Percentiles rank a stretch among this genome's conserved stretches.
phyloP scores from a whole-genome alignment of 2,329 filamentous ascomycete genomes.

The Ceratocystiopsis brevicomis region DNA sequence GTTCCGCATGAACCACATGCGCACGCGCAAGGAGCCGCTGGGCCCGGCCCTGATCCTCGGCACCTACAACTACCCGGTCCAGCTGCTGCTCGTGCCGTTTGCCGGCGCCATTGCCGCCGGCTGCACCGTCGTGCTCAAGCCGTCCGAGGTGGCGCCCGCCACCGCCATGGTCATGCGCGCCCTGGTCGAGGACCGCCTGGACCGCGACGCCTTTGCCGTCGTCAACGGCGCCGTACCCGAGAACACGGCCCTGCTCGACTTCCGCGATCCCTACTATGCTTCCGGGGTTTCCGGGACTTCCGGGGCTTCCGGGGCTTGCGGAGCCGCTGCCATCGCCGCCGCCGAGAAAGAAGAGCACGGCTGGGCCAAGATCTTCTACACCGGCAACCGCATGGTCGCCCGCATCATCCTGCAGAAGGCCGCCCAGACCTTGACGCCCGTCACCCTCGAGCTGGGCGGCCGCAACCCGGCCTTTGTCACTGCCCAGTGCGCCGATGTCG shows the following conservation, averaged over 20 bases:
- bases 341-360: conserved; percentile 23
- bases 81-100: conserved; percentile 58
- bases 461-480: conserved; percentile 84
- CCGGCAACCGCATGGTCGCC: conserved; percentile 59
- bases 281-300: too few species aligned
- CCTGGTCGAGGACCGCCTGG: conserved; percentile 57
- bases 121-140: conserved; percentile 79
- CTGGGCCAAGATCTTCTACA: conserved; percentile 98
- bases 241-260: conserved; percentile 59
- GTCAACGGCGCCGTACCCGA: conserved; percentile 69
- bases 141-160: conserved; percentile 62
- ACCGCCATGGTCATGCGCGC: conserved; percentile 64
- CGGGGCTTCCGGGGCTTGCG: too few species aligned
- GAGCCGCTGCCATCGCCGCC: too few species aligned
- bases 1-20: conserved; percentile 51
- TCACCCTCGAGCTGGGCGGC: conserved; percentile 78
- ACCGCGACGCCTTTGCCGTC: conserved; percentile 55
- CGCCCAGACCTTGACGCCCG: conserved; percentile 71
- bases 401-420: conserved; percentile 71
- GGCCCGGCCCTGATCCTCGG: conserved; percentile 73
- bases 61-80: conserved; percentile 85
- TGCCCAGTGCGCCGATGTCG: conserved; percentile 52
- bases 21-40: conserved; percentile 71
- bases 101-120: conserved; percentile 85
- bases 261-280: conserved; percentile 21